Conservation (phyloP, 495 filamentous ascomycete genomes). For the Poronia punctata region DNA sequence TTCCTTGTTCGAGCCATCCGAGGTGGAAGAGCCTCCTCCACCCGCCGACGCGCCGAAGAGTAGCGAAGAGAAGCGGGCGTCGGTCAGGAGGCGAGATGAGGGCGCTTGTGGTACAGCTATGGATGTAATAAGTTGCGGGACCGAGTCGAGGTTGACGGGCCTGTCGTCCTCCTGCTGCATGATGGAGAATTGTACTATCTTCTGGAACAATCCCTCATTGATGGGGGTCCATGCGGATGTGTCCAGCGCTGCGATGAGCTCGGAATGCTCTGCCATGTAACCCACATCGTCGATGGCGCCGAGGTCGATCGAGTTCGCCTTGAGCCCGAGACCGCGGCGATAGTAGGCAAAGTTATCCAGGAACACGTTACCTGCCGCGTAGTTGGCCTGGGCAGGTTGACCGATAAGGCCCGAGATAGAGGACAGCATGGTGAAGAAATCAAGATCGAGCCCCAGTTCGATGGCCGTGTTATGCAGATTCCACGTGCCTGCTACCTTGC, state of each 20-base stretch:
- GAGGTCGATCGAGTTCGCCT: background rate
- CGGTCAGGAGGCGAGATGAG: background rate
- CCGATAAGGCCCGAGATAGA: too few species aligned
- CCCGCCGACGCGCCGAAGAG: background rate
- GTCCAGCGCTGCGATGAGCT: background rate
- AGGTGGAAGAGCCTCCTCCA: background rate
- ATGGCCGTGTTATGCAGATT: constrained; percentile 39
- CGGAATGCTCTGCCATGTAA: background rate
- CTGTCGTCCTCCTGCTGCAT: background rate
- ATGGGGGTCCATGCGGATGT: background rate
- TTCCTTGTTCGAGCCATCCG: too few species aligned
- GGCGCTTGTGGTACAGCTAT: background rate
- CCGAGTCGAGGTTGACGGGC: background rate
- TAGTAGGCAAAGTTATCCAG: too few species aligned
- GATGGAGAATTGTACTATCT: background rate
- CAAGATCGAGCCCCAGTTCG: constrained; percentile 25
- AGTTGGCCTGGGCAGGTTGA: too few species aligned
- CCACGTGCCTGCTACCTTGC: constrained; percentile 42
- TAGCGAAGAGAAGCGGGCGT: background rate
- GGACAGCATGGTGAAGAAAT: constrained; percentile 50
- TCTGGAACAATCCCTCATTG: background rate
- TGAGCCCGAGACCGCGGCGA: background rate
- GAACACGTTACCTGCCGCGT: too few species aligned
- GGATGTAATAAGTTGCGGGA: background rate
- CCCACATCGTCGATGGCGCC: background rate